These are phyloP conservation scores for Ogataea polymorpha DNA, from an alignment of 805 yeast genomes.

Conservation along the genomic window DNA sequence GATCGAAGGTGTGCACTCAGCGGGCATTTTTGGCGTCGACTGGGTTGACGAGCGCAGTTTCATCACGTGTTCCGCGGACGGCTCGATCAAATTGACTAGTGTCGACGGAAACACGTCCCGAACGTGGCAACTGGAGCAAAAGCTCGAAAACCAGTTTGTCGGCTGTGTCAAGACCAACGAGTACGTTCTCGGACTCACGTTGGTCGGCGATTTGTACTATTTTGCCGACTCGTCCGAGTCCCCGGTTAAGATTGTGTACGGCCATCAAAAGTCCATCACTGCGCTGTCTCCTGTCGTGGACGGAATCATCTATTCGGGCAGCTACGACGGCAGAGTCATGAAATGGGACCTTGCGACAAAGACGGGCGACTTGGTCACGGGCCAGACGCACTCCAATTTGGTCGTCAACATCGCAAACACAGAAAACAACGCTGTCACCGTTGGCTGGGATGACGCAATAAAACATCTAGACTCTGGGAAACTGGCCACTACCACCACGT, in stretches of 20 bases:
- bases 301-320: conserved; percentile 50
- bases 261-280: conserved; percentile 84
- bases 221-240: conserved; percentile 41
- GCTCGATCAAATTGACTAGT: conserved; percentile 64
- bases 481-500: conserved; percentile 30
- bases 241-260: conserved; percentile 47
- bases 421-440: conserved; percentile 29
- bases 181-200: conserved; percentile 61
- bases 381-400: conserved; percentile 59
- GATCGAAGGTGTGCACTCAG: conserved; percentile 54
- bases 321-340: conserved; percentile 74
- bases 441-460: conserved; percentile 88
- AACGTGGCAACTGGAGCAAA: conserved; percentile 48
- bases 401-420: conserved; percentile 48
- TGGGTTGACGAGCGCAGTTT: conserved; percentile 66
- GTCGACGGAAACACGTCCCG: conserved; percentile 43
- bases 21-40: conserved; percentile 76
- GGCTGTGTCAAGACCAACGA: conserved; percentile 70
- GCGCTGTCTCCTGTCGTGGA: conserved; percentile 39
- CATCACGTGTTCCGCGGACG: conserved; percentile 84
- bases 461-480: conserved; percentile 35
- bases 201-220: conserved; percentile 68
- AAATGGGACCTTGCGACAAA: conserved; percentile 50
- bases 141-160: conserved; percentile 66
- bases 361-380: conserved; percentile 36